These are phyloP conservation scores for Russula griseocarnosa DNA, from an alignment of 768 basidiomycete species.

Conservation along the genomic window DNA sequence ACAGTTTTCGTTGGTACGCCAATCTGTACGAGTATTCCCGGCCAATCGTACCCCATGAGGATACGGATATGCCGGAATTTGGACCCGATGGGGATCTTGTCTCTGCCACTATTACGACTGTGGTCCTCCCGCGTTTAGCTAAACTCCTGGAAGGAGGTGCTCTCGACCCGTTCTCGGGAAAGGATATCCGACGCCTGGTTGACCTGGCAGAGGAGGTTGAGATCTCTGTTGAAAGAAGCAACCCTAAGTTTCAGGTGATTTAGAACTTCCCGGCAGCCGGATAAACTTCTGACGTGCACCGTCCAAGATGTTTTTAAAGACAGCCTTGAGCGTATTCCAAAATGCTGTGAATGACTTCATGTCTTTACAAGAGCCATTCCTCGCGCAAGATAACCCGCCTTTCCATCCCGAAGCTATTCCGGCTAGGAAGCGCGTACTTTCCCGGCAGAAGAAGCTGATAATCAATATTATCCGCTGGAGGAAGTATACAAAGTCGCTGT, in stretches of 20 bases:
- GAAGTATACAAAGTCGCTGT: constrained; percentile 61
- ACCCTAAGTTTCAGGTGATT: constrained; percentile 60
- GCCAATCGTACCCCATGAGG: constrained; percentile 27
- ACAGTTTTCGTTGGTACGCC: constrained; percentile 82
- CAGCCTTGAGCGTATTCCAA: constrained; percentile 51
- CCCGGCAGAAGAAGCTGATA: constrained; percentile 65
- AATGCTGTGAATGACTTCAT: constrained; percentile 51
- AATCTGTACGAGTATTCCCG: constrained; percentile 71
- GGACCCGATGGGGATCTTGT: constrained; percentile 86
- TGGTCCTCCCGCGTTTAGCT: constrained; percentile 68
- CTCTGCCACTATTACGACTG: constrained; percentile 82
- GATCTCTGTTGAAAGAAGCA: constrained; percentile 61
- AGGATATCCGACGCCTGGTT: constrained; percentile 55
- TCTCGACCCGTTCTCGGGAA: constrained; percentile 74
- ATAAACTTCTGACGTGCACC: constrained; percentile 10
- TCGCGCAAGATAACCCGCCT: constrained; percentile 40
- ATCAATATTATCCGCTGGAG: constrained; percentile 73
- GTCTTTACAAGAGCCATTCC: constrained; percentile 47
- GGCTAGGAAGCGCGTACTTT: constrained; percentile 66
- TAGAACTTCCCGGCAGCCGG: constrained; percentile 2
- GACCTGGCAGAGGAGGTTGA: constrained; percentile 81
- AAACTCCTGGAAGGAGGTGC: constrained; percentile 75
- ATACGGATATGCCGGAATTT: constrained; percentile 52
- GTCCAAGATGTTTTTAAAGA: constrained; percentile 53
- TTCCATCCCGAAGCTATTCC: constrained; percentile 77